phyloP scores from a whole-genome alignment of 805 yeast species.

The Ogataea naganishii region DNA sequence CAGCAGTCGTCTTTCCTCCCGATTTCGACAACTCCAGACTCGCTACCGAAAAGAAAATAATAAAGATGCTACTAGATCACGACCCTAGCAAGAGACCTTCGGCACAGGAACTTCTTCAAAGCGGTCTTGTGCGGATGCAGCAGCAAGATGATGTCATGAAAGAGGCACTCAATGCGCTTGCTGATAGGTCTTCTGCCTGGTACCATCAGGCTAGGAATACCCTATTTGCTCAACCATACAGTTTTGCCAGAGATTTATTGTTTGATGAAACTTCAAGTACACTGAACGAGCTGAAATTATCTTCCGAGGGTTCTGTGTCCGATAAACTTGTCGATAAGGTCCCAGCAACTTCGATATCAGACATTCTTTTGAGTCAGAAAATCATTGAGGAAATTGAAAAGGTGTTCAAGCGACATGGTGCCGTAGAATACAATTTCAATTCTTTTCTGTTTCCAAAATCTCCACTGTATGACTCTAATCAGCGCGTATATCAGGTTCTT shows the following conservation, averaged over 20 bases:
- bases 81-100: conserved; percentile 73
- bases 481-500: conserved; percentile 67
- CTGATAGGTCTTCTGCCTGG: conserved; percentile 92
- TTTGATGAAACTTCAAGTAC: conserved; percentile 47
- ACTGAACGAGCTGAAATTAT: not conserved
- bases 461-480: conserved; percentile 55
- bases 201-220: conserved; percentile 86
- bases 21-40: conserved; percentile 49
- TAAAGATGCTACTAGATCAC: conserved; percentile 63
- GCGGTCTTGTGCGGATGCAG: conserved; percentile 81
- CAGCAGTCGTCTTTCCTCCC: conserved; percentile 58
- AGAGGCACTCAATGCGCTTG: conserved; percentile 76
- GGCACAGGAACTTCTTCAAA: conserved; percentile 64
- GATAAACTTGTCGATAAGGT: conserved; percentile 3
- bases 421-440: conserved; percentile 59
- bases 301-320: not conserved
- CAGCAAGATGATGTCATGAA: conserved; percentile 86
- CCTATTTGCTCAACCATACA: conserved; percentile 76
- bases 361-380: conserved; percentile 49
- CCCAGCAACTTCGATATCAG: conserved; percentile 24
- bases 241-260: conserved; percentile 74
- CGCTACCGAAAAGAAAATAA: conserved; percentile 57
- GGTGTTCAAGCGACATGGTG: conserved; percentile 78
- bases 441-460: conserved; percentile 76
- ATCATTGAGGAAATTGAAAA: conserved; percentile 51